These are phyloP conservation scores for Cardiospermum halicacabum DNA, from an alignment of 345 rosid genomes.

Conservation along the genomic window DNA sequence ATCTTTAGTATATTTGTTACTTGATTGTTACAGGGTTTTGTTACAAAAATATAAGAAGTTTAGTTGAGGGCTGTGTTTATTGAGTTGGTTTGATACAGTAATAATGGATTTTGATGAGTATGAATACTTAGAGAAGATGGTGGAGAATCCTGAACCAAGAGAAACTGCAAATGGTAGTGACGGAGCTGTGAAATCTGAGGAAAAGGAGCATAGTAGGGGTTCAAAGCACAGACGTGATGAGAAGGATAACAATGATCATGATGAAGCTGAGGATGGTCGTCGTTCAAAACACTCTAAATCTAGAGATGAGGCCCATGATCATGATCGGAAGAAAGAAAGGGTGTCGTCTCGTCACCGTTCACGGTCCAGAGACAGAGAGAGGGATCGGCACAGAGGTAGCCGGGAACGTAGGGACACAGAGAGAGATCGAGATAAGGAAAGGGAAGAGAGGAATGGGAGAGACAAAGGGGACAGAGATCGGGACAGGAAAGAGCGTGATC, in stretches of 20 bases:
- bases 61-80: background rate
- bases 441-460: constrained; percentile 46
- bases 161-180: constrained; percentile 53
- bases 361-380: constrained; percentile 71
- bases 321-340: constrained; percentile 37
- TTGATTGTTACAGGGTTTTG: constrained; percentile 11
- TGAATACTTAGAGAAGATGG: constrained; percentile 83
- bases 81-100: constrained; percentile 1
- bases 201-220: constrained; percentile 42
- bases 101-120: constrained; percentile 93
- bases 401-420: constrained; percentile 55
- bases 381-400: constrained; percentile 54
- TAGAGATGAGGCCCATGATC: constrained; percentile 46
- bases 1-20: background rate
- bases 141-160: constrained; percentile 68
- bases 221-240: constrained; percentile 54
- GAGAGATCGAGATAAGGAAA: constrained; percentile 43
- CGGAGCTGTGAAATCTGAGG: constrained; percentile 37
- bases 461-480: constrained; percentile 35
- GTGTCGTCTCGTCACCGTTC: constrained; percentile 45
- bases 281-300: constrained; percentile 52
- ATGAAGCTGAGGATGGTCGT: constrained; percentile 36
- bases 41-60: background rate
- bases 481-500: constrained; percentile 36
- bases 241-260: constrained; percentile 39